A percentile compares a stretch with the other conserved stretches of the same genome.
These are phyloP conservation scores for Sugiyamaella sp. DNA, from an alignment of 1,139 yeast species.

Conservation along the genomic window DNA sequence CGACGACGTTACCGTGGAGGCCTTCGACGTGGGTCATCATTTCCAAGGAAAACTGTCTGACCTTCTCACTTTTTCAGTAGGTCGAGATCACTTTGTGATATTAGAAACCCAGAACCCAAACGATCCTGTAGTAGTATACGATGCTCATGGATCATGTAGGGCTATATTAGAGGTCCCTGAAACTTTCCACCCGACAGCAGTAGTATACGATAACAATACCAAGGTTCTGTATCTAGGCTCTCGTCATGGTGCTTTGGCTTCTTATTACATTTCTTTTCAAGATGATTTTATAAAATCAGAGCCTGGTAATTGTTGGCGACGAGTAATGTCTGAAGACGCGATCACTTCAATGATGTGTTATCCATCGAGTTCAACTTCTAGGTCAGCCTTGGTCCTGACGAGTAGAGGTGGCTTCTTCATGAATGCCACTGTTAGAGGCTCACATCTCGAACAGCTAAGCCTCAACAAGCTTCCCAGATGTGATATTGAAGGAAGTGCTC, in stretches of 20 bases:
- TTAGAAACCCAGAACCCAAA: slow-evolving; percentile 71
- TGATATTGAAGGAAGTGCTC: slow-evolving; percentile 70
- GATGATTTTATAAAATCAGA: slow-evolving; percentile 28
- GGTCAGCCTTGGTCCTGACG: slow-evolving; percentile 31
- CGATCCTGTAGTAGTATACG: slow-evolving; percentile 56
- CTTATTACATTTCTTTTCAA: slow-evolving; percentile 49
- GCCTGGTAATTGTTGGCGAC: slow-evolving; percentile 49
- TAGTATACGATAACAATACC: slow-evolving; percentile 48
- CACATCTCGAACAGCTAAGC: slow-evolving; percentile 48
- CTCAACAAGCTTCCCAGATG: slow-evolving; percentile 73
- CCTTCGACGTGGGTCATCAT: slow-evolving; percentile 25
- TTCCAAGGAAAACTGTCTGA: slow-evolving; percentile 56
- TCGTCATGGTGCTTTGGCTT: slow-evolving; percentile 65
- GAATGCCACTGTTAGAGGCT: slow-evolving; percentile 21
- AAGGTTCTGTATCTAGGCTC: slow-evolving; percentile 66
- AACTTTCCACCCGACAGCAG: slow-evolving; percentile 62
- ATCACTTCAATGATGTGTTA: slow-evolving; percentile 55
- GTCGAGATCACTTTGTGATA: slow-evolving; percentile 45
- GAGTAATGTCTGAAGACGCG: slow-evolving; percentile 72
- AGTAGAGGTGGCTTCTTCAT: slow-evolving; percentile 39
- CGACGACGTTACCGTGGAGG: slow-evolving; percentile 25
- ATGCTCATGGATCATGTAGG: slow-evolving; percentile 36
- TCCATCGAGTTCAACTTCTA: slow-evolving; percentile 20
- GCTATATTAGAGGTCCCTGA: slow-evolving; percentile 33
- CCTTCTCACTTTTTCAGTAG: slow-evolving; percentile 46